Evolutionary conservation across 2,329 filamentous ascomycete species (phyloP).

Genomic region (Microdochium bolleyi): DNA sequence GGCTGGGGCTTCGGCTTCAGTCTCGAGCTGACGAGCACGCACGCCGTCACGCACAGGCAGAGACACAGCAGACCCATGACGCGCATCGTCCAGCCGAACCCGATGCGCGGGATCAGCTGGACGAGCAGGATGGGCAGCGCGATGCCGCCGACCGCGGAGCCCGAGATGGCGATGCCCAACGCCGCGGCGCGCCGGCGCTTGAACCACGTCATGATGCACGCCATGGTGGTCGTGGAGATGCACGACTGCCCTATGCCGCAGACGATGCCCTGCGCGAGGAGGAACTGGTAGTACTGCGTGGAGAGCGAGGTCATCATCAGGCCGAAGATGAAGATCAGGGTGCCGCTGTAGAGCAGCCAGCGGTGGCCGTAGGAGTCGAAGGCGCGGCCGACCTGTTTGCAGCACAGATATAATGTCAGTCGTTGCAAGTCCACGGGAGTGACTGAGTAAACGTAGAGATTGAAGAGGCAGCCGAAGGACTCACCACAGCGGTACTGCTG

Average conservation of each 20-base stretch:
- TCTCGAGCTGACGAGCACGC: slow-evolving; percentile 22
- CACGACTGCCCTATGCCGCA: slow-evolving; percentile 24
- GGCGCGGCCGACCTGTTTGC: slow-evolving; percentile 38
- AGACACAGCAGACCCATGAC: slow-evolving; percentile 27
- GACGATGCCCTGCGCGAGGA: slow-evolving; percentile 28
- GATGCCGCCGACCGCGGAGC: slow-evolving; percentile 40
- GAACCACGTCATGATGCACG: slow-evolving; percentile 36
- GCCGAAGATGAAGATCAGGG: slow-evolving; percentile 45
- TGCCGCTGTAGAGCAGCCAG: slow-evolving; percentile 42
- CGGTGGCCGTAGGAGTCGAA: slow-evolving; percentile 55
- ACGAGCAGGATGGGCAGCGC: slow-evolving; percentile 51
- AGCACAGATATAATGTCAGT: no score
- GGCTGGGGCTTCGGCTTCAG: slow-evolving; percentile 26
- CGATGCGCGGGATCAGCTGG: slow-evolving; percentile 37
- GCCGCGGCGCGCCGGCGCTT: slow-evolving; percentile 35
- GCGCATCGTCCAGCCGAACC: slow-evolving; percentile 31
- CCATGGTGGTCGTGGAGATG: slow-evolving; percentile 24
- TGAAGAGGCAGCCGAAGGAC: slow-evolving; percentile 4
- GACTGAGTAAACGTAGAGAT: not conserved
- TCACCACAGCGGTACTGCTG: slow-evolving; percentile 35
- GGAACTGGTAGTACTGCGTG: slow-evolving; percentile 29
- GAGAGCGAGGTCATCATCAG: slow-evolving; percentile 52
- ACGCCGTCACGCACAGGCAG: slow-evolving; percentile 18
- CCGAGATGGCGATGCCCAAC: slow-evolving; percentile 37
- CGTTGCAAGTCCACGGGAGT: slow-evolving; percentile 3